Percentiles rank a stretch among this genome's conserved stretches.
Evolutionary conservation across 2,329 filamentous ascomycete species (phyloP).

Genomic region (Fusarium multiceps): DNA sequence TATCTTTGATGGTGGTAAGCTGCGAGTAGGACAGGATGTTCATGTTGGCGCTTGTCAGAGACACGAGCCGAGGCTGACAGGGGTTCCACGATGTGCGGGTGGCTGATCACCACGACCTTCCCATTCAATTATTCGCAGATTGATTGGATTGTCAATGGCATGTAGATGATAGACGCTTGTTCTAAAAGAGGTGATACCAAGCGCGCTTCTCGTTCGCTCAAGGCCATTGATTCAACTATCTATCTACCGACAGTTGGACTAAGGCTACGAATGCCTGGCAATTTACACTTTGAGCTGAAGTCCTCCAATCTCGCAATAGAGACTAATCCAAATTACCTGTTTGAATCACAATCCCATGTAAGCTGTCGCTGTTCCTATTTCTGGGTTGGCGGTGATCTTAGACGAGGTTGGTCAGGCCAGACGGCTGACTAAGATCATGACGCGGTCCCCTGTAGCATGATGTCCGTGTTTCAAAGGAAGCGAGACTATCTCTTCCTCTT

Average conservation of each 20-base stretch:
- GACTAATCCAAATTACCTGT: not conserved
- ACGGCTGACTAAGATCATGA: constrained; percentile 38
- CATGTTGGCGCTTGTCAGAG: not conserved
- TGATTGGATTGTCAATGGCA: not conserved
- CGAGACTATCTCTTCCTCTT: not conserved
- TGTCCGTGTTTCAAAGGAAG: constrained; percentile 23
- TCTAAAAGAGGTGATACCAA: not conserved
- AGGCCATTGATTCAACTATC: not conserved
- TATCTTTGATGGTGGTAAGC: not conserved
- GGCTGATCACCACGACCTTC: not conserved
- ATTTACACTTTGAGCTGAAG: not conserved
- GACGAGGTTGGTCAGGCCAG: not conserved
- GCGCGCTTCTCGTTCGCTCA: not conserved
- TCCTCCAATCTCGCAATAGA: accelerated
- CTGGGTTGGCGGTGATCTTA: not conserved
- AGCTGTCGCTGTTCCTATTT: not conserved
- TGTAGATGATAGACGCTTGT: not conserved
- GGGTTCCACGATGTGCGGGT: not conserved
- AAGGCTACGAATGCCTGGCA: too few relatives aligned
- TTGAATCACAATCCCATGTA: not conserved
- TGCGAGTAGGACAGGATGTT: not conserved
- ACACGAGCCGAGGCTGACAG: not conserved
- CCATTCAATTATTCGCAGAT: not conserved
- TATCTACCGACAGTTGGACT: too few relatives aligned
- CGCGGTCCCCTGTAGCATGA: constrained; percentile 33